phyloP scores from a whole-genome alignment of 163 green algal genomes.

The Scenedesmus sp. region DNA sequence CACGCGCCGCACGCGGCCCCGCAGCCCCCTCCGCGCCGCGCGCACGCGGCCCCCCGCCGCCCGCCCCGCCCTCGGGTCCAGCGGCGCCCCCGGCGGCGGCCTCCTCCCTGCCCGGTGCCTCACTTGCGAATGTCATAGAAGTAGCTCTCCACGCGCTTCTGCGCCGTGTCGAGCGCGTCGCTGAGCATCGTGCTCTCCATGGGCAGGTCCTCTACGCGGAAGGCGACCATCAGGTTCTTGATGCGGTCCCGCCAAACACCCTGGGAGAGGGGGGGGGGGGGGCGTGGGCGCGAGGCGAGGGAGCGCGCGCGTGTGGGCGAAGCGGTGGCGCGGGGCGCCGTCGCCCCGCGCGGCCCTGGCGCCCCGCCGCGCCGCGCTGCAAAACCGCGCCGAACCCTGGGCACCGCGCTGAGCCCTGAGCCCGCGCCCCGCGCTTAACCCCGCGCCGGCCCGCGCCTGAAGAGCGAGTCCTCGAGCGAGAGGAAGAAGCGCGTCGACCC shows the following conservation, averaged over 20 bases:
- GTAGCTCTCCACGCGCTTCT: conserved; percentile 97
- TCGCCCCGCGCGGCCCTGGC: too few species aligned
- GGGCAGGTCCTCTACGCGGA: conserved; percentile 93
- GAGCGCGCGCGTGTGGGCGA: background rate
- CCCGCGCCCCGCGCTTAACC: too few species aligned
- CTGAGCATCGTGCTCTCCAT: conserved; percentile 98
- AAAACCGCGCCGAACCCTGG: background rate
- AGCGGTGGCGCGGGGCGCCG: background rate
- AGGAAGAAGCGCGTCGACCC: conserved; percentile 95
- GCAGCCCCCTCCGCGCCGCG: too few species aligned
- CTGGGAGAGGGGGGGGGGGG: conserved; percentile 55
- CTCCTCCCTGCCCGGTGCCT: too few species aligned
- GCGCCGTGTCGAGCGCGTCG: conserved; percentile 90
- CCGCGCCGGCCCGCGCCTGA: conserved; percentile 73
- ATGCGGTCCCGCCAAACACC: conserved; percentile 92
- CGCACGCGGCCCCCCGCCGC: too few species aligned
- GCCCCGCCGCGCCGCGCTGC: too few species aligned
- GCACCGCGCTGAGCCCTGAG: too few species aligned
- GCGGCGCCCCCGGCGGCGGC: too few species aligned
- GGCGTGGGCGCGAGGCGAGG: background rate
- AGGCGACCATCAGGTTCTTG: conserved; percentile 87
- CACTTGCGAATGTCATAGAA: conserved; percentile 96
- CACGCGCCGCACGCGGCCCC: too few species aligned
- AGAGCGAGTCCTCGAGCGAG: conserved; percentile 95
- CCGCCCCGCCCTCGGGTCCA: too few species aligned